These are phyloP conservation scores for Colletotrichum spinosum DNA, from an alignment of 2,329 filamentous ascomycete species.

Conservation along the genomic window DNA sequence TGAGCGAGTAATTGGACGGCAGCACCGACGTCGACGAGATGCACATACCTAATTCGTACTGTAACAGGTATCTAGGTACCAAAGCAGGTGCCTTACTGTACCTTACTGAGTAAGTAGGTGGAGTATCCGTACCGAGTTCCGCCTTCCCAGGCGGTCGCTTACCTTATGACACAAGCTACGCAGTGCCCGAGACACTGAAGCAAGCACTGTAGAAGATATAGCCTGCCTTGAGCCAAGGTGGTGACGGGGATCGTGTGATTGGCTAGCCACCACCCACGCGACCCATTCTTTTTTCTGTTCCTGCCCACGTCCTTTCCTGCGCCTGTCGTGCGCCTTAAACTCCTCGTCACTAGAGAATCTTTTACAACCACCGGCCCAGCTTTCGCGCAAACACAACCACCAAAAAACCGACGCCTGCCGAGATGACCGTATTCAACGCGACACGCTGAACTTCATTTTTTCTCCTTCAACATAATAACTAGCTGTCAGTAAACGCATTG, in stretches of 20 bases:
- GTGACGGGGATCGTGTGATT: constrained; percentile 28
- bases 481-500: background rate
- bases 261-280: constrained; percentile 25
- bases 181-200: background rate
- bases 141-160: too few species aligned
- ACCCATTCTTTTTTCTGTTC: constrained; percentile 37
- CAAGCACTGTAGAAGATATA: constrained; percentile 30
- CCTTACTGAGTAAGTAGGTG: too few species aligned
- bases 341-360: constrained; percentile 35
- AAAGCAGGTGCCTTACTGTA: too few species aligned
- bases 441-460: constrained; percentile 16
- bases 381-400: constrained; percentile 32
- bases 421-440: constrained; percentile 31
- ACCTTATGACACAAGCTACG: too few species aligned
- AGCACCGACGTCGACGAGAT: background rate
- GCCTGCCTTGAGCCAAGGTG: background rate
- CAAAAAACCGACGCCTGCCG: constrained; percentile 18
- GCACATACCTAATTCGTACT: too few species aligned
- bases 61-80: too few species aligned
- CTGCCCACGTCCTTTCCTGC: constrained; percentile 37
- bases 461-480: constrained; percentile 7
- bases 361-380: constrained; percentile 13
- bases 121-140: too few species aligned
- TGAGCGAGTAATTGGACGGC: constrained; percentile 24
- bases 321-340: constrained; percentile 34